Evolutionary conservation across 2,329 filamentous ascomycete species (phyloP).

Genomic region (Reticulascus tulasneorum): DNA sequence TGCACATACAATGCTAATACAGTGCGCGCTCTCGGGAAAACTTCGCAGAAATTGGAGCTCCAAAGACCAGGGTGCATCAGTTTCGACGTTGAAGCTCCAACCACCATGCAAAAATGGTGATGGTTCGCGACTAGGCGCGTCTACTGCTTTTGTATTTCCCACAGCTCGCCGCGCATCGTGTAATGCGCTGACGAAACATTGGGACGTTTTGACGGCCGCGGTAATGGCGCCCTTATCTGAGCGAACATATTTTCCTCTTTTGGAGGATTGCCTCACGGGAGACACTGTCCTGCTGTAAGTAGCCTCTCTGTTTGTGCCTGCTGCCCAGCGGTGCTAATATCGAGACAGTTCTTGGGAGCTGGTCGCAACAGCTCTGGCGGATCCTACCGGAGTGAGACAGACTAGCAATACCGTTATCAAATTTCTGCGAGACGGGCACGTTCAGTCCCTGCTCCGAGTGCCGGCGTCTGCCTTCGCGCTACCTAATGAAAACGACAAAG

Average conservation of each 20-base stretch:
- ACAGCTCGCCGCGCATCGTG: too few species aligned
- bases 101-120: background rate
- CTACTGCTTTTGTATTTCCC: conserved; percentile 19
- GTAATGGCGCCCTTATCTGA: conserved; percentile 70
- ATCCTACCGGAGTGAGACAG: conserved; percentile 54
- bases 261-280: conserved; percentile 81
- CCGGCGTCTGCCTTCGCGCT: conserved; percentile 65
- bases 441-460: conserved; percentile 63
- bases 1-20: too few species aligned
- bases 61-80: background rate
- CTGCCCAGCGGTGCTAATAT: conserved; percentile 5
- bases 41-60: too few species aligned
- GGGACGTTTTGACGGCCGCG: conserved; percentile 35
- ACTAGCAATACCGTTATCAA: conserved; percentile 52
- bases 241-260: conserved; percentile 73
- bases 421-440: conserved; percentile 69
- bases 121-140: conserved; percentile 10
- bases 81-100: background rate
- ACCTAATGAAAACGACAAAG: conserved; percentile 60
- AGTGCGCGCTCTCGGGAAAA: too few species aligned
- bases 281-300: conserved; percentile 76
- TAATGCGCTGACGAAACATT: too few species aligned
- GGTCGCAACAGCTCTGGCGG: conserved; percentile 50
- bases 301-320: conserved; percentile 5
- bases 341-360: conserved; percentile 58